Evolutionary conservation across 768 basidiomycete genomes (phyloP).

Genomic region (Amanita pallidorosea): DNA sequence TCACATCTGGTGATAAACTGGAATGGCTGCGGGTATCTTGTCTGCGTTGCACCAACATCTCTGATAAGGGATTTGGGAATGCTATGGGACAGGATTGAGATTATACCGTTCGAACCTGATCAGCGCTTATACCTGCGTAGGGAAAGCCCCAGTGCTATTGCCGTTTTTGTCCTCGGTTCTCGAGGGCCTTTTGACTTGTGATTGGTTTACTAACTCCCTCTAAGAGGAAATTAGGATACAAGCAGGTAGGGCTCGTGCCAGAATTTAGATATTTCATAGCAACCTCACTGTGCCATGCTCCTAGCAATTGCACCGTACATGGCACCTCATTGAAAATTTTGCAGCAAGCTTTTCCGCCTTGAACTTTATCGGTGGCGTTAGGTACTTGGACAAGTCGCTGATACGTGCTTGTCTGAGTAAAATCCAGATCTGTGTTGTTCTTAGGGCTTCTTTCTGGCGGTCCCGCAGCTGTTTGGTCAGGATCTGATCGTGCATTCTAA

Average conservation of each 20-base stretch:
- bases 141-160: conserved; percentile 78
- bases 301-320: conserved; percentile 79
- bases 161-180: conserved; percentile 27
- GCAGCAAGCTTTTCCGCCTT: conserved; percentile 83
- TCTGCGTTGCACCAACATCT: neutral
- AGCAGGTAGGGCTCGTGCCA: conserved; percentile 43
- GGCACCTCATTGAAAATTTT: conserved; percentile 78
- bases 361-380: conserved; percentile 82
- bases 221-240: conserved; percentile 70
- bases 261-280: neutral
- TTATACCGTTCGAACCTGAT: conserved; percentile 97
- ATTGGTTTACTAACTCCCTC: conserved; percentile 37
- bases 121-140: conserved; percentile 98
- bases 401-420: neutral
- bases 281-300: neutral
- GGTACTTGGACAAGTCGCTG: conserved; percentile 28
- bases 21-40: conserved; percentile 87
- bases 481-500: conserved; percentile 7
- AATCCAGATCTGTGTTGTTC: conserved; percentile 59
- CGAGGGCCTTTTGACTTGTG: conserved; percentile 22
- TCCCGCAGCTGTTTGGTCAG: conserved; percentile 75
- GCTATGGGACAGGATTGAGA: conserved; percentile 69
- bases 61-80: conserved; percentile 12
- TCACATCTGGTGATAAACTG: conserved; percentile 59
- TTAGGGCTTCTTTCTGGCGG: conserved; percentile 79